Evolutionary conservation across 2,329 filamentous ascomycete species (phyloP).

Genomic region (Colletotrichum theobromicola): DNA sequence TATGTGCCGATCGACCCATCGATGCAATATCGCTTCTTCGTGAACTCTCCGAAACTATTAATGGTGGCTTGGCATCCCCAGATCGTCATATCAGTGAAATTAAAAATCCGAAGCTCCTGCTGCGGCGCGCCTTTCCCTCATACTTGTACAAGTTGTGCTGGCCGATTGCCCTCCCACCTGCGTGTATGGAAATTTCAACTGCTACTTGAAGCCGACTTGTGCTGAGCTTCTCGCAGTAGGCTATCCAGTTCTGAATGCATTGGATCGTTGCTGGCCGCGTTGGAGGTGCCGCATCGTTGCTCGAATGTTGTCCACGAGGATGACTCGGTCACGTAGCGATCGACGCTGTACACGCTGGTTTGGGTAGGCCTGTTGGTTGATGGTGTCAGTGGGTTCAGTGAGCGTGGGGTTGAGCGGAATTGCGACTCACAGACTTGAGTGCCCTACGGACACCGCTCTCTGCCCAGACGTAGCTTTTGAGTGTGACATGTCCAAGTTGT

Average conservation of each 20-base stretch:
- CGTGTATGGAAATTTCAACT: neutral
- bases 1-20: neutral
- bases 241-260: neutral
- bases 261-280: neutral
- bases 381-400: neutral
- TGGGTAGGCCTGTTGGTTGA: neutral
- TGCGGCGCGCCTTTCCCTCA: neutral
- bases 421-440: neutral
- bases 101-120: neutral
- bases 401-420: neutral
- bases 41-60: neutral
- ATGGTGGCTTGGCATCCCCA: neutral
- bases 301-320: constrained; percentile 5
- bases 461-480: neutral
- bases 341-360: constrained; percentile 4
- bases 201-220: neutral
- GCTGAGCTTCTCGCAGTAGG: neutral
- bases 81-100: neutral
- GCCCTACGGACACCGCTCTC: neutral
- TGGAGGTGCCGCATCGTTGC: neutral
- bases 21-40: neutral
- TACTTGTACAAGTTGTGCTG: neutral
- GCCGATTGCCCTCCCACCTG: neutral
- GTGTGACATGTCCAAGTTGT: neutral
- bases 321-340: constrained; percentile 4